Evolutionary conservation across 2,329 filamentous ascomycete genomes (phyloP), one percentile per base, ranked within the genome.

Genomic region (Penicillium sp.): DNA sequence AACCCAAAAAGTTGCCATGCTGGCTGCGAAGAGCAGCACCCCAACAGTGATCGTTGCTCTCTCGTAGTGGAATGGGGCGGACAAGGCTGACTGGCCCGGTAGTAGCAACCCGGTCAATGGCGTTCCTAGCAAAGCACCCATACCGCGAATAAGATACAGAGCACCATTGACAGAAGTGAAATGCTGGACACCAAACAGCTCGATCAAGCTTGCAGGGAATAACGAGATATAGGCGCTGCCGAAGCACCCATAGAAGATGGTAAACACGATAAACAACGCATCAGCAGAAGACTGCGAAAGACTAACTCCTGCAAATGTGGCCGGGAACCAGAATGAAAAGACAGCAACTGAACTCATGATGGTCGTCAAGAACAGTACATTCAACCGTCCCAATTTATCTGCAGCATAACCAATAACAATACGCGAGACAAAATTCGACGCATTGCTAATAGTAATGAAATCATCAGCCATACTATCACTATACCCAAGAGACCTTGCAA

Each of bases 361-460:
- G 0, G 58, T 68, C 24, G 57, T 65, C 16, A 68, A 43, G 6
- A 70, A 61, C 1, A 73, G 54, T 1, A 69, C 64, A 49, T 74
- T 73, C 35, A 73, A 61, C 10, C 74, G 69, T 22, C 71, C 71
- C 9, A 67, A 54, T 4, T 62, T 57, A 47, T 73, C 71, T 3
- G 71, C 69, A 3, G 63, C 44, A 43, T 66, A 65, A 3, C 71
- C 70, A 47, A 73, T 64, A 0, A 62, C 52, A 10, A 73, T 67
- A 27, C 67, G 63, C 3, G 69, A 69, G 1, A 68, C 55, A 3
- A 67, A 67, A 41, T 71, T 72, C 2, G 66, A 64, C 1, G 69
- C 69, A 46, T 73, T 73, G 54, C 66, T 71, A 2, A 71, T 54
- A 0, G 70, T 64, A 39, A 72, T 68, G 13, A 73, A 65, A 34